Percentiles rank a stretch among this genome's conserved stretches.
Conservation (phyloP, 148 eudicot genomes). For the Chenopodium formosanum region DNA sequence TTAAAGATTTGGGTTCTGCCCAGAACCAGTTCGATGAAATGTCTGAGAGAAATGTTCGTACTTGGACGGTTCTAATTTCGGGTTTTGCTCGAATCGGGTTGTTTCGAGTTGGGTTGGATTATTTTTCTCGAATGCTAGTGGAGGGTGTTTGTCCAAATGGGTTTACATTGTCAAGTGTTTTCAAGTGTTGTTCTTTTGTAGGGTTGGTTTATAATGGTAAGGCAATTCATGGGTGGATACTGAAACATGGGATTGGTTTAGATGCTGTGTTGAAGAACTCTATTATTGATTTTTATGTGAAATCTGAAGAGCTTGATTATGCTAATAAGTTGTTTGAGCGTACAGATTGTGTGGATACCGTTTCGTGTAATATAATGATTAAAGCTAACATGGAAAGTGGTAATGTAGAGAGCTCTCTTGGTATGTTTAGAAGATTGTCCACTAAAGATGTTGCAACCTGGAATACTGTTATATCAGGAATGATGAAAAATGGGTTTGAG, state of each 20-base stretch:
- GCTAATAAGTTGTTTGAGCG: slow-evolving; percentile 49
- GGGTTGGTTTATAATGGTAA: slow-evolving; percentile 44
- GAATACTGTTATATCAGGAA: slow-evolving; percentile 78
- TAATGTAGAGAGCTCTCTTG: slow-evolving; percentile 46
- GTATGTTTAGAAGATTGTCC: slow-evolving; percentile 53
- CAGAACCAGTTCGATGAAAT: slow-evolving; percentile 74
- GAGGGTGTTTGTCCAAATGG: slow-evolving; percentile 59
- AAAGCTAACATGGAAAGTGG: slow-evolving; percentile 44
- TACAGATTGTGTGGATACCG: slow-evolving; percentile 40
- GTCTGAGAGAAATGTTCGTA: slow-evolving; percentile 58
- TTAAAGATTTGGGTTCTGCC: slow-evolving; percentile 40
- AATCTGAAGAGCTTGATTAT: slow-evolving; percentile 44
- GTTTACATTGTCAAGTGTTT: slow-evolving; percentile 69
- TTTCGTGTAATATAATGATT: slow-evolving; percentile 78
- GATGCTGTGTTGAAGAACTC: slow-evolving; percentile 69
- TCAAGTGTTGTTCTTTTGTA: slow-evolving; percentile 62
- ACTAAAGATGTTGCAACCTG: slow-evolving; percentile 58
- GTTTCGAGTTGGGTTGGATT: slow-evolving; percentile 39
- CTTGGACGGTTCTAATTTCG: slow-evolving; percentile 72
- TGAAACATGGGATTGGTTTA: slow-evolving; percentile 42
- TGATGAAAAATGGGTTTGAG: slow-evolving; percentile 50
- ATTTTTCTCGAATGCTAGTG: slow-evolving; percentile 47
- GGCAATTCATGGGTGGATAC: slow-evolving; percentile 63
- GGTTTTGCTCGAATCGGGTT: slow-evolving; percentile 49
- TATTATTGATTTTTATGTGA: slow-evolving; percentile 63